Conservation (phyloP, 495 filamentous ascomycete genomes). For the Eremomyces bilateralis region DNA sequence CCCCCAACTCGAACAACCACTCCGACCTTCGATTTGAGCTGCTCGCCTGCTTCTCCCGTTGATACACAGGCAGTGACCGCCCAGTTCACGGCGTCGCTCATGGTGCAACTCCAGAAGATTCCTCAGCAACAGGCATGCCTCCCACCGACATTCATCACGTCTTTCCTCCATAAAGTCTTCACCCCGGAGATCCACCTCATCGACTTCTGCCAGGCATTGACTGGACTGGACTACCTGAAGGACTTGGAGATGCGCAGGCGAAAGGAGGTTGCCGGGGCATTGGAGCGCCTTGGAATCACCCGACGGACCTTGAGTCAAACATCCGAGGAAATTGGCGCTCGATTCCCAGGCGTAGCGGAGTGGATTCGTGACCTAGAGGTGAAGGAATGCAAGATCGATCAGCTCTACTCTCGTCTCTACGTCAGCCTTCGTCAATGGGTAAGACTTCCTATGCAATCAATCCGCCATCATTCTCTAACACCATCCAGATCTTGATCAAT, state of each 20-base stretch:
- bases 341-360: conserved; percentile 27
- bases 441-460: conserved; percentile 13
- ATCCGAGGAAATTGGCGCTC: conserved; percentile 21
- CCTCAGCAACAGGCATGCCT: conserved; percentile 43
- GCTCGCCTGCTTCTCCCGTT: too few species aligned
- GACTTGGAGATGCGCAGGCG: conserved; percentile 43
- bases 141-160: conserved; percentile 42
- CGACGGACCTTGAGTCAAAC: conserved; percentile 19
- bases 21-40: conserved; percentile 10
- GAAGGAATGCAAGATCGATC: conserved; percentile 35
- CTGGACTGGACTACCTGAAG: conserved; percentile 48
- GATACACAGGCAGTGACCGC: not conserved
- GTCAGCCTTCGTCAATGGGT: conserved; percentile 52
- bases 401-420: conserved; percentile 42
- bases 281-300: conserved; percentile 60
- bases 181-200: conserved; percentile 31
- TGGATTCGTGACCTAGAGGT: conserved; percentile 32
- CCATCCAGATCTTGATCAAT: conserved; percentile 40
- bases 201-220: conserved; percentile 52
- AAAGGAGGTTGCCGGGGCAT: conserved; percentile 56
- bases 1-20: conserved; percentile 18
- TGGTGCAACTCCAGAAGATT: conserved; percentile 38
- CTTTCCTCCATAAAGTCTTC: conserved; percentile 43
- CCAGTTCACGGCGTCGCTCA: conserved; percentile 34
- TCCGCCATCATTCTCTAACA: conserved; percentile 4